A percentile compares a stretch with the other conserved stretches of the same genome.
Conservation (phyloP, 805 yeast genomes). For the Brettanomyces sp. region DNA sequence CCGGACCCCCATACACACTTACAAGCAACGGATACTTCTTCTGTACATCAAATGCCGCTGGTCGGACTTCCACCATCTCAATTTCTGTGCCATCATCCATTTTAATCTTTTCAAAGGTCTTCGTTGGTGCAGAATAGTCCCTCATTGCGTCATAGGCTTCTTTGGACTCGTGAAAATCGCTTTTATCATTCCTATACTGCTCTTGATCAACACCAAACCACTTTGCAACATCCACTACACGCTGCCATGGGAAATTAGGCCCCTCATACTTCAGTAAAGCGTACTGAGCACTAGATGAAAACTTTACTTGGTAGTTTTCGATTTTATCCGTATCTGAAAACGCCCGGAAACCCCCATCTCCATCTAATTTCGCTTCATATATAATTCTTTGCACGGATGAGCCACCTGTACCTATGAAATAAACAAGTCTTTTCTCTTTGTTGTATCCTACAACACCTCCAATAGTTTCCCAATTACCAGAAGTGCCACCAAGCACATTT, state of each 20-base stretch:
- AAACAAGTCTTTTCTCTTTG: conserved; percentile 35
- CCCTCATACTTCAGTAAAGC: conserved; percentile 37
- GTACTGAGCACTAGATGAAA: conserved; percentile 51
- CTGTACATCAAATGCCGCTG: conserved; percentile 38
- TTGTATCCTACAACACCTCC: conserved; percentile 42
- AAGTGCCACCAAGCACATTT: conserved; percentile 29
- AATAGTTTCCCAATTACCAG: conserved; percentile 44
- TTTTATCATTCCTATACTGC: conserved; percentile 3
- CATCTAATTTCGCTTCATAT: conserved; percentile 19
- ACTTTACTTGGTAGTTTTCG: conserved; percentile 40
- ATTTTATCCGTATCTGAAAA: conserved; percentile 26
- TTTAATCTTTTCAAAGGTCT: conserved; percentile 25
- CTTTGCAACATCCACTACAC: conserved; percentile 24
- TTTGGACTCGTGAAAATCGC: background rate
- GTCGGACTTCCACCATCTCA: conserved; percentile 54
- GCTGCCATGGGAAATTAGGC: conserved; percentile 39
- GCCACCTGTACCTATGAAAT: conserved; percentile 48
- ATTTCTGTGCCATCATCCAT: conserved; percentile 29
- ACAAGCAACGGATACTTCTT: conserved; percentile 56
- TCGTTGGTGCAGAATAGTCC: conserved; percentile 42
- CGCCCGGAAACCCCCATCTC: conserved; percentile 11
- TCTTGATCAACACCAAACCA: conserved; percentile 4
- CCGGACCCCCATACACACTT: conserved; percentile 75
- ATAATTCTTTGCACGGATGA: conserved; percentile 52
- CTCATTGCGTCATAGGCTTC: conserved; percentile 6